Evolutionary conservation across 2,329 filamentous ascomycete genomes (phyloP), one percentile per base, ranked within the genome.

Genomic region (Aspergillus caelatus): DNA sequence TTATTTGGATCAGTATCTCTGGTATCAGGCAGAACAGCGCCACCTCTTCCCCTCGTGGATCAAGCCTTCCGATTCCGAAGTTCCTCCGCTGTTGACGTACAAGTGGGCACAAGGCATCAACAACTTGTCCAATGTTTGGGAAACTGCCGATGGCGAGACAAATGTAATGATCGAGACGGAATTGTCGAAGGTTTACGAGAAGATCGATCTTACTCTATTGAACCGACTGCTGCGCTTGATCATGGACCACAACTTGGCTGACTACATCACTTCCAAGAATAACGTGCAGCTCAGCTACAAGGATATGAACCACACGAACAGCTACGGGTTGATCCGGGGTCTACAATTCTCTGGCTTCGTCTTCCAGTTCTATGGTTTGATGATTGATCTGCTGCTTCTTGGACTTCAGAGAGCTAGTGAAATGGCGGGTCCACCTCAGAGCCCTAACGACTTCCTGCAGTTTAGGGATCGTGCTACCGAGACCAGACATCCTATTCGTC

Each of bases 31-130:
- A 48, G 95, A 99, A 73, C 94, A 98, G 78, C 89, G 95, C 59
- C 94, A 98, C 77, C 85, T 99, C 52, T 99, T 99, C 85, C 95
- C 95, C 2, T 91, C 93, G 21, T 99, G 95, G 95, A 97, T 99
- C 81, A 99, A 99, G 83, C 95, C 95, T 9, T 98, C 95, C 0
- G 95, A 99, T 76, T 97, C 94, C 0, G 96, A 99, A 78, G 95
- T 99, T 0, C 95, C 96, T 2, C 95, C 95, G 30, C 83, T 99
- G 19, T 82, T 99, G 64, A 92, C 92, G 0, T 99, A 99, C 85
- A 99, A 99, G 79, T 99, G 96, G 96, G 94, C 95, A 1, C 96
- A 99, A 77, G 95, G 95, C 57, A 98, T 99, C 84, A 99, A 99
- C 84, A 99, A 99, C 75, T 83, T 99, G 54, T 91, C 93, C 72